Evolutionary conservation across 2,329 filamentous ascomycete genomes (phyloP), one percentile per base, ranked within the genome.

Genomic region (Juglanconis sp.): DNA sequence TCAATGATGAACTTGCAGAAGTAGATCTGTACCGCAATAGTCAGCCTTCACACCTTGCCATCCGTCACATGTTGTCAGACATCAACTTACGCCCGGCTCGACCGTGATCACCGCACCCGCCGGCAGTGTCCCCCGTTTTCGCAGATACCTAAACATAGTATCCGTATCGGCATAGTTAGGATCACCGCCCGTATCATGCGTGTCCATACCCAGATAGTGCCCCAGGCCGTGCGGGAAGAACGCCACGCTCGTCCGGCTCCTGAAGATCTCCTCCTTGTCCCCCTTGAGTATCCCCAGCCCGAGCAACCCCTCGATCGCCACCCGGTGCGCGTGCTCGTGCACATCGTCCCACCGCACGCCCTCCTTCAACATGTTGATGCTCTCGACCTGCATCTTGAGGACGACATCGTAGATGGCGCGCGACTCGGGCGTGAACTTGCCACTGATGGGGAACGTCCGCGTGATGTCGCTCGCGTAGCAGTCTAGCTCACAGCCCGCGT

Each of bases 181-280:
- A 71, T 92, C 87, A 30, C 90, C 91, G 63, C 89, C 90, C 0
- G 87, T 90, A 70, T 97, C 93, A 72, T 97, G 93, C 2, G 92
- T 96, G 72, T 97, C 93, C 82, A 97, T 88, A 64, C 93, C 93
- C 9, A 97, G 79, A 72, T 96, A 94, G 74, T 97, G 93, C 0
- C 93, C 93, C 6, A 64, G 60, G 0, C 62, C 62, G 53, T 64
- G 62, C 6, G 62, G 93, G 70, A 96, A 91, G 78, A 97, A 97
- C 1, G 92, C 93, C 31, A 89, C 87, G 68, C 90, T 94, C n/a
- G 92, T 91, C 58, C 92, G 83, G 48, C 85, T 86, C 66, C 86
- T 82, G 63, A 96, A 84, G 31, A 97, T 90, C 67, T 92, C 92
- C 17, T 88, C 83, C 59, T 83, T 82, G 63, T 85, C 79, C 9